Evolutionary conservation across 257 asterid genomes (phyloP), one percentile per base, ranked within the genome.

Genomic region (Parsonsia alboflavescens): DNA sequence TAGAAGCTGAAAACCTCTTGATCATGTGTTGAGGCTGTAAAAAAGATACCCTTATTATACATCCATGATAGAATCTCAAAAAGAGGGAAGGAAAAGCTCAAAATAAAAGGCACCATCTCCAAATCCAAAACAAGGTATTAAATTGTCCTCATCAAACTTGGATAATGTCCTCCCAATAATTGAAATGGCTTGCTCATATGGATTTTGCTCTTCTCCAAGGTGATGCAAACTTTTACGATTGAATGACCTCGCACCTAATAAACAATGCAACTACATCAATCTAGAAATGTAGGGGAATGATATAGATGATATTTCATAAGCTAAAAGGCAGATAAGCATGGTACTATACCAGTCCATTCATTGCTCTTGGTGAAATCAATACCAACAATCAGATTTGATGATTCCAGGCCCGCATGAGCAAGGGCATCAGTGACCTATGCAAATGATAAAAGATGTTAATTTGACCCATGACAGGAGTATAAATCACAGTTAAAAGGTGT

Each of bases 361-460:
- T 93, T 93, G 94, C 98, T 93, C 88, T 91, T 93, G 75, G 98
- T 93, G 86, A 91, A 91, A 85, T 93, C 98, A 64, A 93, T 91
- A 75, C 98, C 98, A 73, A 93, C 97, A 22, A 93, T 88, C 77
- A 93, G 82, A 87, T 93, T 93, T 30, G 98, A 93, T 57, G 98
- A 93, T 84, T 93, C 98, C 74, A 93, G 81, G 58, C 98, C 98
- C 78, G 98, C 98, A 53, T 90, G 94, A 45, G 94, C 86, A 64
- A 93, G 98, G 80, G 97, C 98, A 70, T 89, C 88, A 0, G 97
- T 91, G 45, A 93, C 98, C 98, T 93, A 78, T 74, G 75, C 15
- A 59, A 26, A 75, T n/a, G 16, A 56, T 19, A 64, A 64, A 3
- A 64, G 22, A 13, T 63, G 45, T 63, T 75, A 75, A 65, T 22